Evolutionary conservation across 176 grass and related monocot genomes (phyloP).

Genomic region (Guadua angustifolia): DNA sequence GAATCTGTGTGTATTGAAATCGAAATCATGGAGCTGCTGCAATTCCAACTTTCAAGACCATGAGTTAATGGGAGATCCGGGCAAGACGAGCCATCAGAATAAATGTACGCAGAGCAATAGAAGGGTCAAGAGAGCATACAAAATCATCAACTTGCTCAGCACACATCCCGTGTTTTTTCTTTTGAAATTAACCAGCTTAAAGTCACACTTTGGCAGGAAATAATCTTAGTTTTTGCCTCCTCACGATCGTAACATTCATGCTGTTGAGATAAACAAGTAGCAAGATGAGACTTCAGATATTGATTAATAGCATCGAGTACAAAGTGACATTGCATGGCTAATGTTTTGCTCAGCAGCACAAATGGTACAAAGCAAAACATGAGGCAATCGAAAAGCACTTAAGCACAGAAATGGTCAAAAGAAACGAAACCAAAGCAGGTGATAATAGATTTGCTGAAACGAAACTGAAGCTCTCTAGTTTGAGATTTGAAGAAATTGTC

Average conservation of each 20-base stretch:
- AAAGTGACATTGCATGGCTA: too few relatives aligned
- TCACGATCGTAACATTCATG: slow-evolving; percentile 47
- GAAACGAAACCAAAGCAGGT: too few relatives aligned
- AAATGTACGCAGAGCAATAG: too few relatives aligned
- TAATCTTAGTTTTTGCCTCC: too few relatives aligned
- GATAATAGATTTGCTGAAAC: too few relatives aligned
- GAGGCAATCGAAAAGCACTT: too few relatives aligned
- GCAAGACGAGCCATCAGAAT: slow-evolving; percentile 1
- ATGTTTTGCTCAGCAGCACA: too few relatives aligned
- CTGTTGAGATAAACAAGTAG: slow-evolving; percentile 44
- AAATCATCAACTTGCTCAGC: slow-evolving; percentile 43
- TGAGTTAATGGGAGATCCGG: not conserved
- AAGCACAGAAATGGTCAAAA: too few relatives aligned
- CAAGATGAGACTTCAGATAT: slow-evolving; percentile 15
- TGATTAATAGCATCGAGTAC: slow-evolving; percentile 11
- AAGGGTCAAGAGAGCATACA: slow-evolving; percentile 28
- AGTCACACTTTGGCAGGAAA: too few relatives aligned
- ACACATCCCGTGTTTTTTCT: slow-evolving; percentile 27
- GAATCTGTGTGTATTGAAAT: slow-evolving; percentile 21
- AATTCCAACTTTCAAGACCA: slow-evolving; percentile 27
- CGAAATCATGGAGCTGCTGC: slow-evolving; percentile 43
- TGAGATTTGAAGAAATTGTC: too few relatives aligned
- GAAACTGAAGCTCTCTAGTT: too few relatives aligned
- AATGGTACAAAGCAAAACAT: too few relatives aligned
- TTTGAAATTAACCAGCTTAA: slow-evolving; percentile 17